phyloP scores from a whole-genome alignment of 495 filamentous ascomycete species.

The Penicillium pulvis region DNA sequence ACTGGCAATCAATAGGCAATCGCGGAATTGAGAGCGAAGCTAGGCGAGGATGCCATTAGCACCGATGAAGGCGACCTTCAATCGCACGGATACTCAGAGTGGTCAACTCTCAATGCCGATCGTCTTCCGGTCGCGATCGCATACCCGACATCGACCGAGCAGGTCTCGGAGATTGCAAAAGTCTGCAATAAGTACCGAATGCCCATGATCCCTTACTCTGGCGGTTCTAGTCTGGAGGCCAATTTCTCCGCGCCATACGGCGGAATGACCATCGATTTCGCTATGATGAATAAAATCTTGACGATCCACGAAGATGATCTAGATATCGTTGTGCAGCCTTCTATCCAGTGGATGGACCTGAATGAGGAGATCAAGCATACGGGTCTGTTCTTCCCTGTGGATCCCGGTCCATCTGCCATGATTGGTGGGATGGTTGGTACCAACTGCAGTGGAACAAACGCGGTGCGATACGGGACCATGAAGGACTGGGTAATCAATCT shows the following conservation, averaged over 20 bases:
- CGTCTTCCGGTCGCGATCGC: slow-evolving; percentile 78
- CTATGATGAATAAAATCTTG: slow-evolving; percentile 80
- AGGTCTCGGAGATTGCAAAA: slow-evolving; percentile 78
- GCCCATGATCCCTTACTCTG: slow-evolving; percentile 84
- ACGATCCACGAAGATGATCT: slow-evolving; percentile 82
- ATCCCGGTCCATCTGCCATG: slow-evolving; percentile 71
- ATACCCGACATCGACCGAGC: slow-evolving; percentile 75
- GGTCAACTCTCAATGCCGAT: slow-evolving; percentile 81
- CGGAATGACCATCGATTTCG: slow-evolving; percentile 88
- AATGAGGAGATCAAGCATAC: slow-evolving; percentile 70
- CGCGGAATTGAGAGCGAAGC: slow-evolving; percentile 8
- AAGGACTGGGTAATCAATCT: slow-evolving; percentile 91
- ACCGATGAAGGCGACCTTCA: slow-evolving; percentile 77
- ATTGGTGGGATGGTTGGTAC: slow-evolving; percentile 97
- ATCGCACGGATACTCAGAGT: slow-evolving; percentile 84
- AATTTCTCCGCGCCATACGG: slow-evolving; percentile 86
- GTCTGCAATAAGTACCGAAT: slow-evolving; percentile 81
- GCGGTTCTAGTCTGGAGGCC: slow-evolving; percentile 83
- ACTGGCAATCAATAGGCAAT: slow-evolving; percentile 1
- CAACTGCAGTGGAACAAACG: slow-evolving; percentile 91
- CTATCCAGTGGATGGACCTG: slow-evolving; percentile 87
- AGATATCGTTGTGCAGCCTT: slow-evolving; percentile 90
- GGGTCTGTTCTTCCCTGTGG: slow-evolving; percentile 88
- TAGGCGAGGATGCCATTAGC: slow-evolving; percentile 20
- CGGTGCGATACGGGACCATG: slow-evolving; percentile 95